A percentile compares a stretch with the other conserved stretches of the same genome.
Evolutionary conservation across 2,329 filamentous ascomycete genomes (phyloP).

Genomic region (Rosellinia necatrix): DNA sequence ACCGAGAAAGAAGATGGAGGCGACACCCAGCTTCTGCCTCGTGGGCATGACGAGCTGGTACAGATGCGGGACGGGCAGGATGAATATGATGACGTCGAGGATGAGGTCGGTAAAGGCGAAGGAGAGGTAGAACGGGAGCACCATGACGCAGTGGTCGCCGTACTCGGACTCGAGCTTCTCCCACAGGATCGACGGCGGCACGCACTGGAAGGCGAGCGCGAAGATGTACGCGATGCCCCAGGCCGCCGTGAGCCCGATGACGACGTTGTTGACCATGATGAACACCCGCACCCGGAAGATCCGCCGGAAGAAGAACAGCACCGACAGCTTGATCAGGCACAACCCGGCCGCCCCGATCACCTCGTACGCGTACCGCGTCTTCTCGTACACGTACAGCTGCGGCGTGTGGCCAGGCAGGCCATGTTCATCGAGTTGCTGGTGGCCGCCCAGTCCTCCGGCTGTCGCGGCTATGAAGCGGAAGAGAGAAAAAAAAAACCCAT

Average conservation of each 20-base stretch:
- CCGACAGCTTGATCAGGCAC: conserved; percentile 25
- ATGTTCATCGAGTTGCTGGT: conserved; percentile 21
- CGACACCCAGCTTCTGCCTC: conserved; percentile 27
- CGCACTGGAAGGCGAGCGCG: conserved; percentile 26
- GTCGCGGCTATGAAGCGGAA: too few species aligned
- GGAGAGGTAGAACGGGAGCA: conserved; percentile 22
- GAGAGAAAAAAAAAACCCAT: neutral
- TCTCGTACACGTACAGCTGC: conserved; percentile 26
- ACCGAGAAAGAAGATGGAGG: conserved; percentile 27
- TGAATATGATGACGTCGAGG: conserved; percentile 26
- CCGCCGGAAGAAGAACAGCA: conserved; percentile 29
- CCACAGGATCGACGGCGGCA: conserved; percentile 20
- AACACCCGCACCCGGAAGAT: conserved; percentile 28
- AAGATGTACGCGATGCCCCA: conserved; percentile 28
- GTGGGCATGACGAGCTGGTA: conserved; percentile 19
- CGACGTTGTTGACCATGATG: conserved; percentile 26
- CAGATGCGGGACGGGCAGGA: conserved; percentile 27
- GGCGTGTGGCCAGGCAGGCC: conserved; percentile 22
- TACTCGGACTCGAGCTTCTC: conserved; percentile 27
- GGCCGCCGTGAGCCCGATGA: conserved; percentile 24
- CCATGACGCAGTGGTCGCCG: conserved; percentile 9
- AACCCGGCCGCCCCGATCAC: conserved; percentile 21
- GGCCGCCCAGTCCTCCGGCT: conserved; percentile 22
- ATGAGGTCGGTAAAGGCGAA: conserved; percentile 26
- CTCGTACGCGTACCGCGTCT: conserved; percentile 27